Evolutionary conservation across 2,329 filamentous ascomycete species (phyloP).

Genomic region (Venturia effusa): DNA sequence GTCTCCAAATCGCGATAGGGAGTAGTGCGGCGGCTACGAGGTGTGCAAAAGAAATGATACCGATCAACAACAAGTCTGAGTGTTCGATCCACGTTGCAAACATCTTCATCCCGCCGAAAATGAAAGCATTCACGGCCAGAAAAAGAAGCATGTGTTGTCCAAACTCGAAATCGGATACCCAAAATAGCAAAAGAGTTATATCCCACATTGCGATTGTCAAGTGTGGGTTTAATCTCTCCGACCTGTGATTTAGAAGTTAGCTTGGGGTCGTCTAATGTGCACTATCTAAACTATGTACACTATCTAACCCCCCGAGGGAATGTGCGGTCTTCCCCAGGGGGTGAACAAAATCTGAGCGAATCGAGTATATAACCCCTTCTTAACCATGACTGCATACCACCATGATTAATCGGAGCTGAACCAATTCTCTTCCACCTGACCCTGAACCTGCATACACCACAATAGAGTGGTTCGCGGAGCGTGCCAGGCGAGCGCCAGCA

Average conservation of each 20-base stretch:
- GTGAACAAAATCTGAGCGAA: background rate
- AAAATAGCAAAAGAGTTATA: background rate
- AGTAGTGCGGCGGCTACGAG: background rate
- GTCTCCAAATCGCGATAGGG: background rate
- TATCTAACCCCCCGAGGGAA: background rate
- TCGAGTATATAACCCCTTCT: background rate
- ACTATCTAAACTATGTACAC: background rate
- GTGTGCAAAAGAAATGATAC: background rate
- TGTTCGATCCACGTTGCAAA: background rate
- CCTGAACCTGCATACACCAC: background rate
- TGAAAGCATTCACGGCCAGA: background rate
- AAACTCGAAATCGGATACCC: background rate
- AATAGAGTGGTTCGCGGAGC: background rate
- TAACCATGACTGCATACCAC: background rate
- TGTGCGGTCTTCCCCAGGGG: background rate
- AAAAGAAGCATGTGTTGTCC: background rate
- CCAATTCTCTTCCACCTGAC: background rate
- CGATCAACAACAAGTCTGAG: background rate
- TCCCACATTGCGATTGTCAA: background rate
- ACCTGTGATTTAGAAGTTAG: background rate
- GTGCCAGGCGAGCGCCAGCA: background rate
- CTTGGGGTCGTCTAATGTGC: background rate
- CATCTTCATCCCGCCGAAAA: background rate
- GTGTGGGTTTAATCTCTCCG: background rate
- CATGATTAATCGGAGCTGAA: background rate